These are phyloP conservation scores for Tothia fuscella DNA, from an alignment of 2,329 filamentous ascomycete species.

Conservation along the genomic window DNA sequence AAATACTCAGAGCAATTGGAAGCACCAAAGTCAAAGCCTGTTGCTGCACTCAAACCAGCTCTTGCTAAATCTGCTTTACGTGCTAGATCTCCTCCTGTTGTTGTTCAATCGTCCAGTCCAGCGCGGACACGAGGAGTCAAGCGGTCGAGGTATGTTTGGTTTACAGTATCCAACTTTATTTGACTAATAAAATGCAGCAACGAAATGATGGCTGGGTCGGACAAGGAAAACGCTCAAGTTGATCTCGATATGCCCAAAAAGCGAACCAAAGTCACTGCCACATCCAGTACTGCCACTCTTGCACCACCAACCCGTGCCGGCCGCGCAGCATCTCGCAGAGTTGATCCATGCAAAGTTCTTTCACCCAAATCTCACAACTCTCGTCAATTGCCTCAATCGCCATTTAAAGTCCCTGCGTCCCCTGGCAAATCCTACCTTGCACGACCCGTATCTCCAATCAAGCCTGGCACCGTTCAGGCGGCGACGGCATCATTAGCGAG, in stretches of 20 bases:
- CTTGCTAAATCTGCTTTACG: slow-evolving; percentile 1
- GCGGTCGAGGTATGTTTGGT: slow-evolving; percentile 18
- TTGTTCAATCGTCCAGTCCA: background rate
- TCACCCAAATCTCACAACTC: slow-evolving; percentile 78
- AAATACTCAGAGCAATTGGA: slow-evolving; percentile 29
- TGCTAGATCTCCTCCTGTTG: slow-evolving; percentile 13
- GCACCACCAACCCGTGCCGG: slow-evolving; percentile 19
- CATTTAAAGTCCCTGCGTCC: slow-evolving; percentile 33
- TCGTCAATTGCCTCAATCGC: slow-evolving; percentile 50
- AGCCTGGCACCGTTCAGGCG: slow-evolving; percentile 12
- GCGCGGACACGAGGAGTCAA: slow-evolving; percentile 16
- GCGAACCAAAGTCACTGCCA: slow-evolving; percentile 31
- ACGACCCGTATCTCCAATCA: slow-evolving; percentile 47
- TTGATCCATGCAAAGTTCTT: slow-evolving; percentile 47
- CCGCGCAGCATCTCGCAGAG: slow-evolving; percentile 22
- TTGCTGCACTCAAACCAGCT: slow-evolving; percentile 10
- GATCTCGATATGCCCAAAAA: slow-evolving; percentile 60
- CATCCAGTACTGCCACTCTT: slow-evolving; percentile 11
- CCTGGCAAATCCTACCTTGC: slow-evolving; percentile 46
- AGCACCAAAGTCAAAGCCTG: slow-evolving; percentile 13
- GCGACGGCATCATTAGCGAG: slow-evolving; percentile 8
- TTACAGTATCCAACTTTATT: background rate
- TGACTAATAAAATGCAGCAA: slow-evolving; percentile 35
- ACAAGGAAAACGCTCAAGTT: slow-evolving; percentile 63
- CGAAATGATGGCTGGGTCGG: slow-evolving; percentile 38